phyloP scores from a whole-genome alignment of 345 rosid genomes.

The Euphorbia tirucalli region DNA sequence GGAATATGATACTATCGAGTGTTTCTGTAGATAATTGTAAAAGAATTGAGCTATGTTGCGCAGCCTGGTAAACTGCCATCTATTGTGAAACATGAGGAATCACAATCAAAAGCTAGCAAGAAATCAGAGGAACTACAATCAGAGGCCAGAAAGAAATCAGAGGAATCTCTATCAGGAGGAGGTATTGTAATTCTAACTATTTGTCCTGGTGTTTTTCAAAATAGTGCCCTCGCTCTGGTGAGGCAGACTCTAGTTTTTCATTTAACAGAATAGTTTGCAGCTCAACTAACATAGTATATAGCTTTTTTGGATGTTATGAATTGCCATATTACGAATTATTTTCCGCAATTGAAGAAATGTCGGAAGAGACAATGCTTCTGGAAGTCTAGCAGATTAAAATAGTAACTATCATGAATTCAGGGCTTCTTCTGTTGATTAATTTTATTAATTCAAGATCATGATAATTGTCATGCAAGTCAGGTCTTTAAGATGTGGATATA shows the following conservation, averaged over 20 bases:
- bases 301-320: neutral
- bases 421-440: too few relatives aligned
- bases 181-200: constrained; percentile 23
- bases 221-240: neutral
- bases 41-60: constrained; percentile 47
- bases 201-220: constrained; percentile 2
- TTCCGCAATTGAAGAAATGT: neutral
- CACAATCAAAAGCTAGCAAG: too few relatives aligned
- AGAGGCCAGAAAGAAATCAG: neutral
- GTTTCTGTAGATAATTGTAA: constrained; percentile 51
- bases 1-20: neutral
- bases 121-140: too few relatives aligned
- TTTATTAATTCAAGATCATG: too few relatives aligned
- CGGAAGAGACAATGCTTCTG: neutral
- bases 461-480: neutral
- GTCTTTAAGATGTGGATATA: neutral
- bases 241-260: neutral
- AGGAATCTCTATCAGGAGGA: constrained; percentile 24
- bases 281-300: neutral
- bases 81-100: constrained; percentile 20
- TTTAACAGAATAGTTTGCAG: neutral
- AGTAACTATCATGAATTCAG: too few relatives aligned
- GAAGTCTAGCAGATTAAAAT: too few relatives aligned
- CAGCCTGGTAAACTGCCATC: constrained; percentile 26
- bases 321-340: neutral